Base-by-base conservation (phyloP, 176 grass and related monocot species). In the Musa beccarii region DNA sequence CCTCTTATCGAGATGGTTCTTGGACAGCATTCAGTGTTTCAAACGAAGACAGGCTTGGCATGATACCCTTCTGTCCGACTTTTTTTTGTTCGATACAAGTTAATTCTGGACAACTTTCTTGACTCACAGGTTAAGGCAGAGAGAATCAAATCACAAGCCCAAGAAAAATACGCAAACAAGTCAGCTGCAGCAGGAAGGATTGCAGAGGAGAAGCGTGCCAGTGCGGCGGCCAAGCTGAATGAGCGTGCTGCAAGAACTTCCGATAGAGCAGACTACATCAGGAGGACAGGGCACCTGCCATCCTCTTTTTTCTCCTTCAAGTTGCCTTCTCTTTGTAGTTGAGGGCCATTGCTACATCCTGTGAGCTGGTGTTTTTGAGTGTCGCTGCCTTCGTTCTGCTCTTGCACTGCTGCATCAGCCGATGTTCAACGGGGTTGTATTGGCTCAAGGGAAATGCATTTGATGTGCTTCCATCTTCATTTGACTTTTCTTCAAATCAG, bases 241-340 rank as follows among this genome's bases (percentile, higher is more conserved):
- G 90, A 97, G 75, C 79, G 69, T 0, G 86, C 86, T 4, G 87
- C 94, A 0, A 86, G 72, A 57, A 93, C 94, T 1, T 85, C 90
- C 2, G 90, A 93, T 77, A 88, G 77, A 75, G 86, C 88, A 9
- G 91, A 91, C 1, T 97, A 90, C 69, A 91, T 97, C 59, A 87
- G 94, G 75, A 87, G 88, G 75, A 97, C 90, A 2, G 93, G 94
- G 1, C 84, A 90, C 79, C 75, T 97, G 52, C 94, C 94, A 8
- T 89, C 89, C 15, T 86, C 84, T 2, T 89, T 86, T 68, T 84
- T 89, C 85, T 92, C 87, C 78, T 89, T 93, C 82, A 97, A 86
- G 86, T 68, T 97, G 53, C 86, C 90, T 10, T 97, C 86, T 13
- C 76, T 97, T 0, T 97, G 94, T 78, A 90, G 87, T 79, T 95